Evolutionary conservation across 2,329 filamentous ascomycete genomes (phyloP), one percentile per base, ranked within the genome.

Genomic region (Talaromyces funiculosus): DNA sequence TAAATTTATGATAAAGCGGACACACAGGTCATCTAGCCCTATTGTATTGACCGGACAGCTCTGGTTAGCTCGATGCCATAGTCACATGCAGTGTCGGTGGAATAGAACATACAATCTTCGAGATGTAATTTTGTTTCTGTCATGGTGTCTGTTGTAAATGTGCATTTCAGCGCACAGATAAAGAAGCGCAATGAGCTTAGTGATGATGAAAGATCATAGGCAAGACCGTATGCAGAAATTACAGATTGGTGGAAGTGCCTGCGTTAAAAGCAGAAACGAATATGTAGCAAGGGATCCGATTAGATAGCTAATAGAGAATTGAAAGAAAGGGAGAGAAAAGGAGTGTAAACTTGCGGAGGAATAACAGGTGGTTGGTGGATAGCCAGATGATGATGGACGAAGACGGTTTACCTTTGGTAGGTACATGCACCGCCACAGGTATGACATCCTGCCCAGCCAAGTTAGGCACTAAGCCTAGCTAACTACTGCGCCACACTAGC

Each of bases 21-120:
- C 93, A 77, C 92, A 96, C 62, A 97, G 85, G 78, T 97, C 93
- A 86, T 97, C 93, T 80, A 97, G 84, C 92, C 90, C 90, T 93
- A 71, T 65, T 63, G 16, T 16, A 42, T 53, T 56, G 26, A 29
- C 22, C 45, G 38, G 37, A 49, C 38, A 62, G 64, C 61, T 58
- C 45, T 49, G 43, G 65, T 73, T 62, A 72, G 67, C 62, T 26
- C 61, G 16, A 12, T 38, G 51, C 33, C n/a, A 18, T 29, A 18
- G 26, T 53, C 61, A 49, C 40, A 53, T 31, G 26, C 47, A 51
- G 38, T 33, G 29, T 14, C 7, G 40, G 24, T 47, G 43, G 57
- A 20, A 24, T n/a, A 18, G 18, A 55, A 78, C 80, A 73, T 80
- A 92, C 92, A 96, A 77, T 96, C 91, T 84, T 92, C 89, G 81